Evolutionary conservation across 306 rosid species (phyloP).

Genomic region (Clitoria ternatea): DNA sequence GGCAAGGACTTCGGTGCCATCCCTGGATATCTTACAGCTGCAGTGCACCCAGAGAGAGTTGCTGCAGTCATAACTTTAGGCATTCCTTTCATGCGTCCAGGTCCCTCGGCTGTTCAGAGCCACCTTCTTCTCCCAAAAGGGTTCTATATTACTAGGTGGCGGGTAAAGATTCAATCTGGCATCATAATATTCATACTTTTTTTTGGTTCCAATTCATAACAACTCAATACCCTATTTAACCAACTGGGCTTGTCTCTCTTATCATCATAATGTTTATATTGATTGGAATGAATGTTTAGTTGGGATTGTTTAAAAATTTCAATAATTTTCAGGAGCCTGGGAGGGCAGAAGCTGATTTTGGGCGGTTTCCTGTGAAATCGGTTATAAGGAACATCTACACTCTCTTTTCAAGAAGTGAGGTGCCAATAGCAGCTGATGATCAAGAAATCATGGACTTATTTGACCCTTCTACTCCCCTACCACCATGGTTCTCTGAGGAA

Average conservation of each 20-base stretch:
- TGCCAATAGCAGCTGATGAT: slow-evolving; percentile 42
- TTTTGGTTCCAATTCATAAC: no score
- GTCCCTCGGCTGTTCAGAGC: slow-evolving; percentile 26
- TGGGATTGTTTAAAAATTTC: not conserved
- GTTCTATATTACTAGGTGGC: slow-evolving; percentile 50
- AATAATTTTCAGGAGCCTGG: slow-evolving; percentile 41
- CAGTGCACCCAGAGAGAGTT: slow-evolving; percentile 41
- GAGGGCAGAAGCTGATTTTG: slow-evolving; percentile 55
- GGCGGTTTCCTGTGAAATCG: slow-evolving; percentile 44
- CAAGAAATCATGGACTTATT: slow-evolving; percentile 61
- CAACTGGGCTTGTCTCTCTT: no score
- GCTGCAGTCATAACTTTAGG: slow-evolving; percentile 40
- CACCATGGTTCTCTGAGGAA: slow-evolving; percentile 52
- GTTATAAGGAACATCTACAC: slow-evolving; percentile 50
- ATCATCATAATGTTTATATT: no score
- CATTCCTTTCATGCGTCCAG: slow-evolving; percentile 49
- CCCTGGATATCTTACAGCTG: slow-evolving; percentile 39
- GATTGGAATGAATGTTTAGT: not conserved
- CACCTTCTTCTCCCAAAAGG: slow-evolving; percentile 49
- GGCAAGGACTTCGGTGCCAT: slow-evolving; percentile 53
- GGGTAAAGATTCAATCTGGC: slow-evolving; percentile 14
- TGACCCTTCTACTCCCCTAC: slow-evolving; percentile 50
- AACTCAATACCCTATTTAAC: no score
- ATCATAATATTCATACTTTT: not conserved
- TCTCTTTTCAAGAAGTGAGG: slow-evolving; percentile 49